Conservation (phyloP, 306 rosid genomes). For the Dalbergia cochinchinensis region DNA sequence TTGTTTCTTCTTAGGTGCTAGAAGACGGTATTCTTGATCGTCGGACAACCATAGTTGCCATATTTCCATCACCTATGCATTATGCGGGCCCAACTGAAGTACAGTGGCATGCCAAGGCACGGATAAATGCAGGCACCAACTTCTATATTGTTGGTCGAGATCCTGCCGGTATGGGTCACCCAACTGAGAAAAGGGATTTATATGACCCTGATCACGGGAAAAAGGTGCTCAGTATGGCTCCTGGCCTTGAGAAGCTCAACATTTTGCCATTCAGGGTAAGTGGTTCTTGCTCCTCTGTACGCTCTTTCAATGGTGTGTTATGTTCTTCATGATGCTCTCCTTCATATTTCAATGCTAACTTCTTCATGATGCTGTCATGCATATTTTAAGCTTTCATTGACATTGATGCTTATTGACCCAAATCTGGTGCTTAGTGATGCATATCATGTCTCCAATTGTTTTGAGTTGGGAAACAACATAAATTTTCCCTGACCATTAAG, state of each 20-base stretch:
- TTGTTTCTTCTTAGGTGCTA: constrained; percentile 69
- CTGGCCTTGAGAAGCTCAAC: constrained; percentile 94
- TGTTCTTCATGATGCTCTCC: constrained; percentile 11
- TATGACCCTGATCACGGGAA: constrained; percentile 97
- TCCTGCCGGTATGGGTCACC: constrained; percentile 99
- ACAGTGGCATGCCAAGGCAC: constrained; percentile 98
- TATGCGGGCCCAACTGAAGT: constrained; percentile 99
- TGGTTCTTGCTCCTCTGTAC: constrained; percentile 17
- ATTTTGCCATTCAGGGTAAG: constrained; percentile 92
- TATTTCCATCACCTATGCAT: constrained; percentile 99
- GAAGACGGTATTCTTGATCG: constrained; percentile 98
- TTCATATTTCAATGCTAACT: neutral
- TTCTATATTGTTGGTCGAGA: constrained; percentile 99
- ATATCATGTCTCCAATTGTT: constrained; percentile 12
- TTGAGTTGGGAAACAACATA: constrained; percentile 29
- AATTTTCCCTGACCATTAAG: neutral
- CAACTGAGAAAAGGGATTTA: constrained; percentile 90
- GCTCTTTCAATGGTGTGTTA: neutral
- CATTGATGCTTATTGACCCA: neutral
- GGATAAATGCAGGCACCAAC: constrained; percentile 96
- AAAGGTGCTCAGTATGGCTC: constrained; percentile 96
- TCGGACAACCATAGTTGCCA: constrained; percentile 89
- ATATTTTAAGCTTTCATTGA: constrained; percentile 27
- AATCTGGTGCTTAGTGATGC: constrained; percentile 8
- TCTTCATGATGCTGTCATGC: neutral